A percentile compares a stretch with the other conserved stretches of the same genome.
Conservation (phyloP, 1,284 basidiomycete genomes). For the Coniferiporia weirii region DNA sequence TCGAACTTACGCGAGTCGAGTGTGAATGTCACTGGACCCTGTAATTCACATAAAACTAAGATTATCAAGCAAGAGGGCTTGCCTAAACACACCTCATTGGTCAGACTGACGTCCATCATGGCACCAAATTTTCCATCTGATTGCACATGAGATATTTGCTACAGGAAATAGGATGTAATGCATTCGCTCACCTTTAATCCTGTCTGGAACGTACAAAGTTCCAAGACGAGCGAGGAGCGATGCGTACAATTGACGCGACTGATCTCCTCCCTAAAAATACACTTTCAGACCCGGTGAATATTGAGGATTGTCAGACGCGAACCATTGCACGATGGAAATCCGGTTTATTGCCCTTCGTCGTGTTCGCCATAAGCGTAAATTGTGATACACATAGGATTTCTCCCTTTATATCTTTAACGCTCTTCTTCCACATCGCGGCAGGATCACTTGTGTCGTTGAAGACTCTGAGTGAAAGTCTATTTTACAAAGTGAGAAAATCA, state of each 20-base stretch:
- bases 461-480: slow-evolving; percentile 63
- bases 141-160: slow-evolving; percentile 12
- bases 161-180: slow-evolving; percentile 8
- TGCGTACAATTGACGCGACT: slow-evolving; percentile 65
- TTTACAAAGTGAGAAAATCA: neutral
- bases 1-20: slow-evolving; percentile 72
- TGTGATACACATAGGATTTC: slow-evolving; percentile 89
- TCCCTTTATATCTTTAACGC: slow-evolving; percentile 78
- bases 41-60: slow-evolving; percentile 10
- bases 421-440: slow-evolving; percentile 74
- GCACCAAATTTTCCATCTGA: slow-evolving; percentile 88
- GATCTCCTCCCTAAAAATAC: slow-evolving; percentile 8
- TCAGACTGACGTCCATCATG: slow-evolving; percentile 86
- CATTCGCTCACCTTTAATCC: slow-evolving; percentile 62
- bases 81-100: slow-evolving; percentile 64
- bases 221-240: slow-evolving; percentile 67
- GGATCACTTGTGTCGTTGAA: slow-evolving; percentile 59
- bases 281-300: neutral
- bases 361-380: slow-evolving; percentile 87
- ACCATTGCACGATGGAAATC: slow-evolving; percentile 93
- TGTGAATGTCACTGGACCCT: slow-evolving; percentile 83
- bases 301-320: neutral
- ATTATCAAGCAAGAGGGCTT: slow-evolving; percentile 7
- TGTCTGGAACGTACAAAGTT: slow-evolving; percentile 60
- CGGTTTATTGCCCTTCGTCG: slow-evolving; percentile 80